Evolutionary conservation across 768 basidiomycete species (phyloP).

Genomic region (Collybia nuda): DNA sequence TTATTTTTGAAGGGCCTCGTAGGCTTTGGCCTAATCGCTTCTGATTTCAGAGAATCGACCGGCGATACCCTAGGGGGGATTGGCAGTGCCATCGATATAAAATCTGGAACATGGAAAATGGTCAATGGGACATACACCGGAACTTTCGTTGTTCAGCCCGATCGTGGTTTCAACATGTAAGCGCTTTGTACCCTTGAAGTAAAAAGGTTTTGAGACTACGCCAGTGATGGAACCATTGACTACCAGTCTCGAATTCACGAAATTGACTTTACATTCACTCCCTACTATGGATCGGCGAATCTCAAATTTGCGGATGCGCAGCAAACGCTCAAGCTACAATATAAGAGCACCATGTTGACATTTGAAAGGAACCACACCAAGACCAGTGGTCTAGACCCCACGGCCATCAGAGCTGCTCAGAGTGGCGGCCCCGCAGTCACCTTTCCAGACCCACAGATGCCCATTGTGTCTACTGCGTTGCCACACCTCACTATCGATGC

Average conservation of each 20-base stretch:
- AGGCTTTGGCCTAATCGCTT: slow-evolving; percentile 61
- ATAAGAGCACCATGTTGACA: slow-evolving; percentile 48
- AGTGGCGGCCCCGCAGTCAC: slow-evolving; percentile 25
- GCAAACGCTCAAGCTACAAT: slow-evolving; percentile 49
- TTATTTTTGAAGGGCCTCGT: slow-evolving; percentile 44
- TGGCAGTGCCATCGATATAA: slow-evolving; percentile 60
- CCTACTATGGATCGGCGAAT: slow-evolving; percentile 46
- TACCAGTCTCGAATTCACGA: slow-evolving; percentile 66
- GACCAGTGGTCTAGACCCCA: slow-evolving; percentile 59
- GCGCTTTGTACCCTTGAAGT: slow-evolving; percentile 12
- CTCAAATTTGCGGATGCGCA: slow-evolving; percentile 51
- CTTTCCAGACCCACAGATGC: slow-evolving; percentile 42
- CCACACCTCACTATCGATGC: slow-evolving; percentile 53
- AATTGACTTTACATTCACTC: slow-evolving; percentile 55
- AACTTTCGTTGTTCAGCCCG: slow-evolving; percentile 48
- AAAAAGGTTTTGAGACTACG: not conserved
- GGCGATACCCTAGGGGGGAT: slow-evolving; percentile 63
- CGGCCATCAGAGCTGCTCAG: slow-evolving; percentile 41
- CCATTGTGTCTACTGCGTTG: slow-evolving; percentile 40
- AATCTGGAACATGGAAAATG: slow-evolving; percentile 43
- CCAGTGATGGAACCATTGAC: slow-evolving; percentile 52
- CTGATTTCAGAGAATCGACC: slow-evolving; percentile 54
- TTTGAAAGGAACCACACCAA: slow-evolving; percentile 43
- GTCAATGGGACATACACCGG: slow-evolving; percentile 40
- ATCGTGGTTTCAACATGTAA: slow-evolving; percentile 59